Evolutionary conservation across 2,329 filamentous ascomycete species (phyloP), one percentile per base, ranked within the genome.

Genomic region (Colletotrichum tofieldiae): DNA sequence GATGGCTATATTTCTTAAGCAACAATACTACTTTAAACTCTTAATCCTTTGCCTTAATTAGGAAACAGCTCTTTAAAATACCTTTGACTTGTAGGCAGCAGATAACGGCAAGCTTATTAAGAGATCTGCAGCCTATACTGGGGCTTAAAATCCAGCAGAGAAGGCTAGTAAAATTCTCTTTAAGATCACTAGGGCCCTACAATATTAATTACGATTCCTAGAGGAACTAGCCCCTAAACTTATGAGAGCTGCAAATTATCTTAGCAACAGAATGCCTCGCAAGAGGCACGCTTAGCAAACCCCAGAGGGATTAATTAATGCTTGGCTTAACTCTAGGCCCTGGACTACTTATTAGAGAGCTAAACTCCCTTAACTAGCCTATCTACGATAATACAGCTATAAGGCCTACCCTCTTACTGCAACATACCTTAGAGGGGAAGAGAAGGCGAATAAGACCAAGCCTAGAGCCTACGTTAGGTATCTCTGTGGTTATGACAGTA

Each of bases 381-480:
- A 62, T 49, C 59, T 62, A 3, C 32, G 32, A 14, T n/a, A 23
- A 39, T 62, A 62, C 41, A n/a, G 59, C n/a, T 62, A 26, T 20
- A 47, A 41, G 16, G 59, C 41, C 23, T 62, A 62, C n/a, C 41
- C 59, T 49, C 59, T 62, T 11, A 62, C 41, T 11, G 2, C 18
- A 35, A 29, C 41, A 18, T 62, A 45, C 43, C 32, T 32, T n/a
- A 47, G 23, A 1, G 11, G 59, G 11, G 12, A 51, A n/a, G n/a
- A n/a, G n/a, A n/a, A n/a, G n/a, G n/a, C n/a, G n/a, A n/a, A n/a
- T n/a, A n/a, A n/a, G n/a, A 35, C 23, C 8, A n/a, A 61, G 9
- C 43, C 59, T 20, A 62, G 59, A 26, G 59, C 59, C 8, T n/a
- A 62, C 20, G 32, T 62, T n/a, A 26, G 59, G 5, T 62, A 62